phyloP scores from a whole-genome alignment of 129 eudicot genomes.

The Daucus carota region DNA sequence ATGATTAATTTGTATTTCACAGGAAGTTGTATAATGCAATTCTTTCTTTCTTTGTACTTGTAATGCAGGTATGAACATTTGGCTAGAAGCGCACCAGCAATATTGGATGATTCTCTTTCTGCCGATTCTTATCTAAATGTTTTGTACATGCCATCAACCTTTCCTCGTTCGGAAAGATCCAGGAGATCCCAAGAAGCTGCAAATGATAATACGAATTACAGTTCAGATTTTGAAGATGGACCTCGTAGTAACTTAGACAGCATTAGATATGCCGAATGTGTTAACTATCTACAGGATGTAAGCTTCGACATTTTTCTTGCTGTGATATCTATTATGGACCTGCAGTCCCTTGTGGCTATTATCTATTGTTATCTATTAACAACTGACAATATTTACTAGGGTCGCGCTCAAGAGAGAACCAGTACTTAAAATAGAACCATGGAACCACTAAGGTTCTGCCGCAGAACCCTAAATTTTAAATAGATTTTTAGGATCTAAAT shows the following conservation, averaged over 20 bases:
- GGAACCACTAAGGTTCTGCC: too few species aligned
- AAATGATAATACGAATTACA: constrained; percentile 33
- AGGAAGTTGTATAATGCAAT: background rate
- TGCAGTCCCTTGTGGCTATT: background rate
- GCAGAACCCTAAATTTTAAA: too few species aligned
- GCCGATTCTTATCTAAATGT: constrained; percentile 99
- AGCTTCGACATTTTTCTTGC: constrained; percentile 11
- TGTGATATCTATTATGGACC: background rate
- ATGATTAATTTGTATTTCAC: background rate
- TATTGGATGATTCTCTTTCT: constrained; percentile 94
- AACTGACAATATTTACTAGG: background rate
- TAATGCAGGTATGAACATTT: constrained; percentile 82
- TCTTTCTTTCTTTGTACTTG: constrained; percentile 11
- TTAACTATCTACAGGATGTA: constrained; percentile 80
- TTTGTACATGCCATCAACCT: constrained; percentile 91
- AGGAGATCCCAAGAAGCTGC: constrained; percentile 56
- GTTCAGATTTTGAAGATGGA: constrained; percentile 57
- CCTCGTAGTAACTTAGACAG: constrained; percentile 93
- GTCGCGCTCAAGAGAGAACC: too few species aligned
- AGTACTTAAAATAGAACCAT: too few species aligned
- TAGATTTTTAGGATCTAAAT: too few species aligned
- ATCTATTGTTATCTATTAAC: background rate
- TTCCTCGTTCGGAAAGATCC: constrained; percentile 92
- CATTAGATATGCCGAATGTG: constrained; percentile 79
- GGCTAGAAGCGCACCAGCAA: constrained; percentile 97